Evolutionary conservation across 768 basidiomycete species (phyloP).

Genomic region (Boletus rufocinnamomeus): DNA sequence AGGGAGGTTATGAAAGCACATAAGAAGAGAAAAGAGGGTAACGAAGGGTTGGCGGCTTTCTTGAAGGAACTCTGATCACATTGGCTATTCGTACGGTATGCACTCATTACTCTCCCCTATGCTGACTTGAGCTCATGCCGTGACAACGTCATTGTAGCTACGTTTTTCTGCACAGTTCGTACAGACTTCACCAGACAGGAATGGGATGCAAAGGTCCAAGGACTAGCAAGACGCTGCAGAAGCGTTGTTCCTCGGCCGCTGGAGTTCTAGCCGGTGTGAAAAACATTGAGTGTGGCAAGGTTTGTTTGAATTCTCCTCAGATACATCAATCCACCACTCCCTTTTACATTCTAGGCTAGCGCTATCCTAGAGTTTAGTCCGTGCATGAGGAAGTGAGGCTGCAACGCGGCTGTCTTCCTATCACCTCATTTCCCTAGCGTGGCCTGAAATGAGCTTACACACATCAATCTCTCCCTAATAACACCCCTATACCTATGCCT

Average conservation of each 20-base stretch:
- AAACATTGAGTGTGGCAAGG: neutral
- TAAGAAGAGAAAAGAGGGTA: constrained; percentile 26
- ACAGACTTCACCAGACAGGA: no score
- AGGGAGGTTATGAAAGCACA: constrained; percentile 33
- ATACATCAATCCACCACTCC: neutral
- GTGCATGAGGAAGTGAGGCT: no score
- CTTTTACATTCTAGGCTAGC: neutral
- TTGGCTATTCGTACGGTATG: neutral
- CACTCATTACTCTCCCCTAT: no score
- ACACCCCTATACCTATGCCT: no score
- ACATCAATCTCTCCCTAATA: no score
- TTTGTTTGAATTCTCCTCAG: neutral
- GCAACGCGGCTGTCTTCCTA: no score
- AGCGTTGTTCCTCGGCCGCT: no score
- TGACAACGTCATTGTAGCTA: neutral
- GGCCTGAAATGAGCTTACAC: neutral
- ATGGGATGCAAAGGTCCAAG: neutral
- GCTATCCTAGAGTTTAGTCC: neutral
- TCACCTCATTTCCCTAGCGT: no score
- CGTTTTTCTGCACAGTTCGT: neutral
- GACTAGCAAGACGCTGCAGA: neutral
- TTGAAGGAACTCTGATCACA: constrained; percentile 24
- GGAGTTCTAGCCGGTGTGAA: neutral
- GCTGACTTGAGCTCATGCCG: neutral
- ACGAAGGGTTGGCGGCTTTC: constrained; percentile 55